Evolutionary conservation across 441 rosid species (phyloP).

Genomic region (Populus hybrid): DNA sequence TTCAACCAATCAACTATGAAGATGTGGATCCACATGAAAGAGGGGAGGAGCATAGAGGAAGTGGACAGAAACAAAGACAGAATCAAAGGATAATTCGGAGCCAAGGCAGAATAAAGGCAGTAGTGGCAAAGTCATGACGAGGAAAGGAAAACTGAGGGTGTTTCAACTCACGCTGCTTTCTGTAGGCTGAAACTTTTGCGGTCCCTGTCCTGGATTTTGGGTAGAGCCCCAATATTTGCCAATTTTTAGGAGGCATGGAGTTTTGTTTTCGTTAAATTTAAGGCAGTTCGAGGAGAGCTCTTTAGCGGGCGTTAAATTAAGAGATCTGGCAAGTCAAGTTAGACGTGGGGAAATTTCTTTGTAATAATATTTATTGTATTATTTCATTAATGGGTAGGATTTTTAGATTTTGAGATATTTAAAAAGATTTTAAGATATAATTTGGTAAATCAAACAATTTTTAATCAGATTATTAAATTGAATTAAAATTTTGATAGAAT

Average conservation of each 20-base stretch:
- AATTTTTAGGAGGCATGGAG: not conserved
- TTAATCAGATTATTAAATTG: too few relatives aligned
- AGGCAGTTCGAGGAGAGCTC: not conserved
- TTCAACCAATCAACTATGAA: conserved; percentile 68
- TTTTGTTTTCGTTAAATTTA: not conserved
- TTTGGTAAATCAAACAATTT: too few relatives aligned
- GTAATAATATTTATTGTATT: too few relatives aligned
- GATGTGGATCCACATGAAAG: conserved; percentile 56
- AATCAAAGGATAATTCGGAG: conserved; percentile 14
- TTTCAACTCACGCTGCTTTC: not conserved
- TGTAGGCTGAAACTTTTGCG: too few relatives aligned
- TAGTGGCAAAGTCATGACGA: conserved; percentile 29
- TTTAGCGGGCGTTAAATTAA: not conserved
- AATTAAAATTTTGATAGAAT: too few relatives aligned
- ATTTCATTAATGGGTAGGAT: too few relatives aligned
- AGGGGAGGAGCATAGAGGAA: conserved; percentile 28
- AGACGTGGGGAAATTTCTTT: not conserved
- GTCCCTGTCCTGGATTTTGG: not conserved
- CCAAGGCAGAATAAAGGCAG: conserved; percentile 20
- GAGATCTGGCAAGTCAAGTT: not conserved
- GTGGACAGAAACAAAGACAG: conserved; percentile 26
- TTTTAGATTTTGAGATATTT: too few relatives aligned
- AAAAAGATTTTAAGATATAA: too few relatives aligned
- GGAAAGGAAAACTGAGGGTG: not conserved
- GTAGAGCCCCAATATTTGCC: not conserved